Percentiles rank a stretch among this genome's conserved stretches.
These are phyloP conservation scores for Coemansia sp. DNA, from an alignment of 192 early-diverging fungal species.

Conservation along the genomic window DNA sequence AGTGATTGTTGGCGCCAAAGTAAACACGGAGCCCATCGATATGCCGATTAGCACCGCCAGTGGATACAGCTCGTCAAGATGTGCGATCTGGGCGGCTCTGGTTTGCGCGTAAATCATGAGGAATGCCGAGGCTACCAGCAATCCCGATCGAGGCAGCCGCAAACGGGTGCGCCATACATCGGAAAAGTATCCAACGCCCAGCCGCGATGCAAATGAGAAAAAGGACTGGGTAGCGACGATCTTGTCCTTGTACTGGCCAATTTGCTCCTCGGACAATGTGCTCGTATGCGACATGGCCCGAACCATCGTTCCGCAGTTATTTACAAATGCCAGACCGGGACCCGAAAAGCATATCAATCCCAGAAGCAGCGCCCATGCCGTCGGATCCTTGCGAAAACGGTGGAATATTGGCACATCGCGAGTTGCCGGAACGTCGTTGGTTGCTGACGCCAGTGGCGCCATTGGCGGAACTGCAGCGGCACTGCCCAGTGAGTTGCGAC, in stretches of 20 bases:
- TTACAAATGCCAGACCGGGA: constrained; percentile 47
- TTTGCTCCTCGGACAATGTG: constrained; percentile 24
- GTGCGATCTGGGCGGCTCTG: constrained; percentile 12
- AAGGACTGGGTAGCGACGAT: constrained; percentile 54
- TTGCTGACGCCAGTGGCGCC: background rate
- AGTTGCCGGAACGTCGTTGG: background rate
- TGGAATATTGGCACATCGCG: constrained; percentile 7
- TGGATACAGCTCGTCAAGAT: constrained; percentile 28
- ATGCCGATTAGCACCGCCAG: constrained; percentile 41
- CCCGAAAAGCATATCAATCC: constrained; percentile 49
- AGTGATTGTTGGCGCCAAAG: constrained; percentile 50
- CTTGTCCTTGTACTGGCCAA: constrained; percentile 45
- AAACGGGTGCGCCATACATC: constrained; percentile 45
- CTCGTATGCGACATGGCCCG: constrained; percentile 39
- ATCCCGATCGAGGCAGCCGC: constrained; percentile 37
- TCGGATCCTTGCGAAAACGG: constrained; percentile 27
- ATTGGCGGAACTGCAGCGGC: background rate
- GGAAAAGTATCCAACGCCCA: constrained; percentile 40
- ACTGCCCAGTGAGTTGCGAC: background rate
- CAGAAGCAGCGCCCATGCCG: constrained; percentile 40
- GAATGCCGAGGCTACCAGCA: constrained; percentile 27
- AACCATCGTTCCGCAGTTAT: constrained; percentile 55
- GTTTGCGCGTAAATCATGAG: constrained; percentile 48
- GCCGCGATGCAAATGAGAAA: constrained; percentile 45
- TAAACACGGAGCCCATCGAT: constrained; percentile 50